These are phyloP conservation scores for Coniochaeta ligniaria DNA, from an alignment of 2,329 filamentous ascomycete genomes.

Conservation along the genomic window DNA sequence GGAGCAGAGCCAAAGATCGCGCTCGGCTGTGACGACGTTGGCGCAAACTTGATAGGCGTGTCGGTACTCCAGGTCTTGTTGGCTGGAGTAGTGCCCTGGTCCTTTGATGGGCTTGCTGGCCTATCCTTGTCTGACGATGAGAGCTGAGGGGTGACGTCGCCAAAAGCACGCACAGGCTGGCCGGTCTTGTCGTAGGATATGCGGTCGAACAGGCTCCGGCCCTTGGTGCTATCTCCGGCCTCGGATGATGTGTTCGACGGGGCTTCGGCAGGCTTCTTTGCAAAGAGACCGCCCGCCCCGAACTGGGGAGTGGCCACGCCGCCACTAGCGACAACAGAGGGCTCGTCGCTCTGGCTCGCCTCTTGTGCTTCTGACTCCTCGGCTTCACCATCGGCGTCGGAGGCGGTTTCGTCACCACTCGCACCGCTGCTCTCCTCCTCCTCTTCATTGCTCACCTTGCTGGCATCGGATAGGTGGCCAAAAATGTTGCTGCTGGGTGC, in stretches of 20 bases:
- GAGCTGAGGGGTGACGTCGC: slow-evolving; percentile 23
- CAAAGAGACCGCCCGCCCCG: slow-evolving; percentile 20
- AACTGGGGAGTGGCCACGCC: slow-evolving; percentile 33
- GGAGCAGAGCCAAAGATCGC: slow-evolving; percentile 22
- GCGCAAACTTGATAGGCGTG: slow-evolving; percentile 47
- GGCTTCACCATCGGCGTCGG: slow-evolving; percentile 23
- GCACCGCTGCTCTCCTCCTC: slow-evolving; percentile 30
- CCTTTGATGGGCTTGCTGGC: slow-evolving; percentile 37
- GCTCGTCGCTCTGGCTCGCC: slow-evolving; percentile 32
- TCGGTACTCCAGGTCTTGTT: slow-evolving; percentile 43
- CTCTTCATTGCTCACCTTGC: slow-evolving; percentile 45
- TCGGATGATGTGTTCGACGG: slow-evolving; percentile 30
- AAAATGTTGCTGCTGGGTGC: slow-evolving; percentile 44
- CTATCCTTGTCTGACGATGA: slow-evolving; percentile 30
- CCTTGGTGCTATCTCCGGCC: slow-evolving; percentile 36
- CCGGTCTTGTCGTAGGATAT: slow-evolving; percentile 43
- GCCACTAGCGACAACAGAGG: slow-evolving; percentile 32
- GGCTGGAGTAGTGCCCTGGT: slow-evolving; percentile 16
- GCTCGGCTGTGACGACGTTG: slow-evolving; percentile 15
- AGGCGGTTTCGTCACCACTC: slow-evolving; percentile 6
- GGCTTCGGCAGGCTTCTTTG: slow-evolving; percentile 18
- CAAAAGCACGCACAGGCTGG: slow-evolving; percentile 32
- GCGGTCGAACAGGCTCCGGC: slow-evolving; percentile 48
- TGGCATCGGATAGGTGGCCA: slow-evolving; percentile 49
- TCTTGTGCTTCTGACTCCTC: slow-evolving; percentile 35